phyloP scores from a whole-genome alignment of 2,329 filamentous ascomycete species.

The Calonectria pseudoreteaudii region DNA sequence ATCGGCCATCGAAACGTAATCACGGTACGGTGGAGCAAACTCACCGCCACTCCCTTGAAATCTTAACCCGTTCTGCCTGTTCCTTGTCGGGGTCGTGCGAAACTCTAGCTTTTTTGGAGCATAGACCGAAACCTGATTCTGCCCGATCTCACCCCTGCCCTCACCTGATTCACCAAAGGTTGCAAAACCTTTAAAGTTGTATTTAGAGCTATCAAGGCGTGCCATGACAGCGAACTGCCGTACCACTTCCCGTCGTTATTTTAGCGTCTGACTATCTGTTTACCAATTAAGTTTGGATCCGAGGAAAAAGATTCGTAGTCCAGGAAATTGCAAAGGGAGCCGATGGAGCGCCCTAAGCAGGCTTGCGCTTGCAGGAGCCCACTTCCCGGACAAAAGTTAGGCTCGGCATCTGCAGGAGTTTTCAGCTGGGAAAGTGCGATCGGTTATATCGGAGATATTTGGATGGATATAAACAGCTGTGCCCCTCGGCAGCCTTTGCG shows the following conservation, averaged over 20 bases:
- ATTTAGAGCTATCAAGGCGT: background rate
- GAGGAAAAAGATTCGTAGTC: background rate
- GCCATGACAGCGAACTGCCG: background rate
- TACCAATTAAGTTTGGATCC: background rate
- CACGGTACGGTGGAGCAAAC: background rate
- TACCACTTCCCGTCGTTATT: background rate
- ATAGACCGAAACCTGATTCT: background rate
- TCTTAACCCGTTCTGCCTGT: background rate
- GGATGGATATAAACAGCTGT: background rate
- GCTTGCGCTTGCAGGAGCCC: background rate
- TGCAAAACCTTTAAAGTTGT: background rate
- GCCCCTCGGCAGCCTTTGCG: background rate
- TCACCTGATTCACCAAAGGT: background rate
- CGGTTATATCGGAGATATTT: background rate
- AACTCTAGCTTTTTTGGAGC: background rate
- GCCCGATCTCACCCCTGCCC: background rate
- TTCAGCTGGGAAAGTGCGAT: background rate
- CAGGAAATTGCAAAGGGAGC: background rate
- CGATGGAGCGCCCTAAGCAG: background rate
- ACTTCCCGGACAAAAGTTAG: background rate
- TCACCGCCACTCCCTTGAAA: background rate
- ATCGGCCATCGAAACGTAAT: background rate
- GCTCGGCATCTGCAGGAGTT: background rate
- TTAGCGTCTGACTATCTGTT: background rate
- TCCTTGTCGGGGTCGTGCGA: background rate